Evolutionary conservation across 495 filamentous ascomycete genomes (phyloP), one percentile per base, ranked within the genome.

Genomic region (Bacidia rubella): DNA sequence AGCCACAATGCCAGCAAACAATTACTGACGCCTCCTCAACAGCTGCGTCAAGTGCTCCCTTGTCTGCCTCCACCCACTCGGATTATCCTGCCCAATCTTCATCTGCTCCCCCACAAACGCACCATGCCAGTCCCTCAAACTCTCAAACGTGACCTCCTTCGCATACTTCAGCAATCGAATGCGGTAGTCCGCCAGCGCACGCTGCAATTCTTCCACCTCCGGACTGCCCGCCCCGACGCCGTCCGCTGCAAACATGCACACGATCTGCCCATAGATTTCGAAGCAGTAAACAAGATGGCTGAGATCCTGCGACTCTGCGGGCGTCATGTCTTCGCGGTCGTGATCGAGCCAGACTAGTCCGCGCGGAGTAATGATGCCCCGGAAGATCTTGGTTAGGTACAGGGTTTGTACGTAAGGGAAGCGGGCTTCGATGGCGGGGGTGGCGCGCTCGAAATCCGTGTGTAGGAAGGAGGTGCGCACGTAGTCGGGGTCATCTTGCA

Each of bases 251-350:
- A 55, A 12, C 11, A 51, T 24, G 22, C 51, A 54, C 4, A 58
- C 17, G 19, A 58, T 47, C 52, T 58, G 56, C 3, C 47, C 47
- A 38, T 58, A 58, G n/a, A 58, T 40, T 52, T 58, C 56, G 29
- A 58, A 58, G 47, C 56, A 58, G 43, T 58, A 58, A 10, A 90
- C 70, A 57, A 90, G 67, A 19, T 85, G 83, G 1, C 84, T 82
- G n/a, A 89, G 81, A 57, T 86, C 81, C 10, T 71, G 70, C 32
- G 87, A 74, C 35, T 79, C 75, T 12, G 35, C 24, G 3, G 56
- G 56, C 17, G 70, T 67, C 42, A 70, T 70, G 47, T 73, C 68
- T 19, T 72, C 67, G n/a, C 56, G 46, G 35, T 52, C 56, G 41
- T 54, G 29, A 41, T 58, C 56, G 1, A 58, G 47, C 56, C 56